Evolutionary conservation across 208 protist genomes (phyloP).

Genomic region (Wallacemonas sp.): DNA sequence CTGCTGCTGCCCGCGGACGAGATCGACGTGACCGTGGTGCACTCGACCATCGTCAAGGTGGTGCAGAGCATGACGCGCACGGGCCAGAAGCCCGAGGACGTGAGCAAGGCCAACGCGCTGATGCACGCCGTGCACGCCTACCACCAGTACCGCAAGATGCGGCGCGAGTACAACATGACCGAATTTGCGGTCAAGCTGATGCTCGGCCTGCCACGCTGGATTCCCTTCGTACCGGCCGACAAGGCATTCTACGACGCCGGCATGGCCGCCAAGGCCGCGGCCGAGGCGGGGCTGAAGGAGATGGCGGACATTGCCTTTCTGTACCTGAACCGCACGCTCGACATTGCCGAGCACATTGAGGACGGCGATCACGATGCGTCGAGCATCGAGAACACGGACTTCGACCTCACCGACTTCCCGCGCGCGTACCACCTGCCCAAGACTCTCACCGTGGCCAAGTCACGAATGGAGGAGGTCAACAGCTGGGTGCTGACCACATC

Average conservation of each 20-base stretch:
- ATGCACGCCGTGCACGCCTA: constrained; percentile 85
- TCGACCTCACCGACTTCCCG: constrained; percentile 90
- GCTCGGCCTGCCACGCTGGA: constrained; percentile 92
- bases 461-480: constrained; percentile 83
- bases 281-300: constrained; percentile 12
- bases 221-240: constrained; percentile 91
- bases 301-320: constrained; percentile 90
- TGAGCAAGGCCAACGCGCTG: constrained; percentile 68
- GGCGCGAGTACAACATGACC: constrained; percentile 54
- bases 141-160: constrained; percentile 67
- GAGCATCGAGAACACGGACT: constrained; percentile 91
- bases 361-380: constrained; percentile 78
- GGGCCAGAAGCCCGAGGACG: constrained; percentile 82
- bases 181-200: constrained; percentile 87
- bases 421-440: constrained; percentile 81
- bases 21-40: constrained; percentile 59
- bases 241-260: constrained; percentile 97
- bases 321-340: constrained; percentile 96
- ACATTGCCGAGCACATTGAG: constrained; percentile 94
- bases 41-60: constrained; percentile 66
- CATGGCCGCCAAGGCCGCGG: constrained; percentile 79
- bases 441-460: constrained; percentile 41
- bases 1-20: constrained; percentile 43
- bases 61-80: constrained; percentile 72
- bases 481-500: constrained; percentile 93